Base-by-base conservation (phyloP, 192 early-diverging fungal genomes). In the Gigaspora rosea region DNA sequence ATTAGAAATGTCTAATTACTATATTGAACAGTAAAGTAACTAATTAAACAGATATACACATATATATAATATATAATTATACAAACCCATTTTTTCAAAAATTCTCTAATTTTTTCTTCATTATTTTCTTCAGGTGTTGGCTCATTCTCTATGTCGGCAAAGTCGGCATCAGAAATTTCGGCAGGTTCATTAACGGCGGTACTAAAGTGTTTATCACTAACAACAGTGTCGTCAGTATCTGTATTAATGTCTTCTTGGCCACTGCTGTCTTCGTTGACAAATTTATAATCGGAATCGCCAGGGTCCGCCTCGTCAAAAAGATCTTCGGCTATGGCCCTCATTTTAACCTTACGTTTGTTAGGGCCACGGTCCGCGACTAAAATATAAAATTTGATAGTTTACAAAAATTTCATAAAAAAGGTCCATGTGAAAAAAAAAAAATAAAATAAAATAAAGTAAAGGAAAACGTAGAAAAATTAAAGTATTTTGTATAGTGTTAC, bases 331-430 rank as follows among this genome's bases (percentile, higher is more conserved):
- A 82, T 79, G 20, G 76, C 76, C 51, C 80, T 82, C 36, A 81
- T 79, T 61, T 80, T 82, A 64, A 85, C 82, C 51, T 85, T 85
- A 16, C 84, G 79, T 76, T 85, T 85, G 35, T 81, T 78, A 33
- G 84, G 84, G 51, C 82, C 84, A 8, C 84, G 81, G 68, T 85
- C 81, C 15, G 84, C 84, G 59, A 85, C 84, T 85, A 67, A 47
- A 67, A 47, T 41, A 27, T 67, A 46, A 47, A 67, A 47, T 52
- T 18, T 8, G 16, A 8, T 46, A 48, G 12, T 0, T 18, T 56
- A 18, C 4, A 56, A 54, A 15, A 56, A 18, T 56, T 56, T 8
- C 11, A n/a, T 56, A 18, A 56, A 15, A 56, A 56, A 56, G 18
- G 52, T 56, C 52, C 12, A 56, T 56, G 12, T 56, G 4, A 56